Evolutionary conservation across 1,139 yeast genomes (phyloP).

Genomic region (Nakaseomyces bracarensis): DNA sequence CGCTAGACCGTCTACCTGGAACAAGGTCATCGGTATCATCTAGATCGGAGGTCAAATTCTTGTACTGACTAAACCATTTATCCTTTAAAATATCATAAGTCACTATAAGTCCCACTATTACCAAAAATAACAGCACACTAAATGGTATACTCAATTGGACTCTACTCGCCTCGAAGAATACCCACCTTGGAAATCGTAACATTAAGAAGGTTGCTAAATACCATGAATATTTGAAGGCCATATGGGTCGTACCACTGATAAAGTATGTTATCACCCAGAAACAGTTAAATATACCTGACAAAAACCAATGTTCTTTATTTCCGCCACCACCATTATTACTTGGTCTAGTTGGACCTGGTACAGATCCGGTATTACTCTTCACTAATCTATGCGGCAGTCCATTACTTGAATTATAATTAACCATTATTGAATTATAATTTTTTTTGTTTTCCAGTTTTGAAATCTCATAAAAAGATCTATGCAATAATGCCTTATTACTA

Average conservation of each 20-base stretch:
- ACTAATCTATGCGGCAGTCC: conserved; percentile 4
- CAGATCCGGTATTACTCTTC: background rate
- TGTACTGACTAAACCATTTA: conserved; percentile 16
- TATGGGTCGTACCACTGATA: conserved; percentile 6
- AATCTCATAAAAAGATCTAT: too few relatives aligned
- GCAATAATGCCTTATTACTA: too few relatives aligned
- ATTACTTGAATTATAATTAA: background rate
- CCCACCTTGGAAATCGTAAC: conserved; percentile 13
- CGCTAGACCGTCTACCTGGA: background rate
- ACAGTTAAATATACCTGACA: conserved; percentile 6
- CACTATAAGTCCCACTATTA: conserved; percentile 10
- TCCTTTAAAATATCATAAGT: conserved; percentile 15
- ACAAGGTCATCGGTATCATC: conserved; percentile 7
- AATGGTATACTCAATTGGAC: conserved; percentile 15
- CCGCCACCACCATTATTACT: background rate
- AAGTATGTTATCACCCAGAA: conserved; percentile 8
- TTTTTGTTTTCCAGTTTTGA: too few relatives aligned
- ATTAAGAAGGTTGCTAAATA: conserved; percentile 12
- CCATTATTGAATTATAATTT: background rate
- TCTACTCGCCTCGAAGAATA: conserved; percentile 12
- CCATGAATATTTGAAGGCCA: conserved; percentile 6
- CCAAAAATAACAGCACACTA: conserved; percentile 11
- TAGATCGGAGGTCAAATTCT: conserved; percentile 13
- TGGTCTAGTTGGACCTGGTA: background rate
- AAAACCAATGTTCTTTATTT: background rate